Evolutionary conservation across 2,329 filamentous ascomycete species (phyloP), one percentile per base, ranked within the genome.

Genomic region (Geosmithia flava): DNA sequence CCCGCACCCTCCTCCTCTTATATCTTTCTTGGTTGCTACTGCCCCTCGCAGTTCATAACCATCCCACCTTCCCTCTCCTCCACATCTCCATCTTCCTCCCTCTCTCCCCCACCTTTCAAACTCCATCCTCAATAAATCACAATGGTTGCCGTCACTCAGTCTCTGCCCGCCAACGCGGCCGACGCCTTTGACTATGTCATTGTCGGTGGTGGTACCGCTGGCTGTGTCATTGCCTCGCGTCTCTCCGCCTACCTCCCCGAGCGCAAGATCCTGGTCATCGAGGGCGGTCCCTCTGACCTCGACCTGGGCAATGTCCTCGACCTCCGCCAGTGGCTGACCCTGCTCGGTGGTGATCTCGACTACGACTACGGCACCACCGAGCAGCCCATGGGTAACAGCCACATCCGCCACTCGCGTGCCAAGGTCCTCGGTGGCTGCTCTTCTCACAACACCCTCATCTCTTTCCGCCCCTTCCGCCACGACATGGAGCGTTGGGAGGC

Each of bases 381-480:
- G 68, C 89, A 95, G 71, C 88, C 88, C 53, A 93, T 80, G 70
- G 87, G 88, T 61, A 95, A 95, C 73, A 93, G 86, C 49, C 78
- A 88, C 69, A 95, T 95, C 69, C 82, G 88, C 54, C 89, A 95
- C 71, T 94, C 89, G 15, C 83, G 89, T 53, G 89, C 89, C 53
- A 95, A 95, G 72, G 88, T 95, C 40, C 77, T 95, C 29, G 89
- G 89, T 56, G 89, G 89, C 55, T 95, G 89, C 74, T 94, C 88
- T 43, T 91, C 85, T 51, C 89, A 95, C 75, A 95, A 95, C 69
- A 95, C 89, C 19, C 74, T 95, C 58, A 95, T 95, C 65, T 93
- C 86, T 17, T 95, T 95, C 78, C 80, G 88, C 23, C 87, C 89
- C 7, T 94, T 95, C 61, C 81, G 89, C 65, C 90, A 94, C 65